These are phyloP conservation scores for Fusarium keratoplasticum DNA, from an alignment of 2,329 filamentous ascomycete genomes.

Conservation along the genomic window DNA sequence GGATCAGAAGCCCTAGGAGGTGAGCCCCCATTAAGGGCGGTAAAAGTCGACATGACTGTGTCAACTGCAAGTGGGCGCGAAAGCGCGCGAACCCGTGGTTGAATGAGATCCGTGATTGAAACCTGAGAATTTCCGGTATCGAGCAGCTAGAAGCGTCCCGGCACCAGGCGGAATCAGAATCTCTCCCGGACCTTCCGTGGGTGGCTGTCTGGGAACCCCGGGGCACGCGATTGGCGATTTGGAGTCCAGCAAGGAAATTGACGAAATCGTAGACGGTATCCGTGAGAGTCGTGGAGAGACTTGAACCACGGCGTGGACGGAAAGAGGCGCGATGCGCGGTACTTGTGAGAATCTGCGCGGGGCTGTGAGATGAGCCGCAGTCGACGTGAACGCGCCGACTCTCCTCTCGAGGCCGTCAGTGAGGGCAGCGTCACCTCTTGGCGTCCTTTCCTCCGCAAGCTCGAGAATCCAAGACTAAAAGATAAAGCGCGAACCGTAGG, in stretches of 20 bases:
- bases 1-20: conserved; percentile 55
- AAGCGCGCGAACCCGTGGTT: not conserved
- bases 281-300: not conserved
- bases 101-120: conserved; percentile 4
- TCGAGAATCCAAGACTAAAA: conserved; percentile 6
- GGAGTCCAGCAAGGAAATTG: conserved; percentile 5
- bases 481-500: not conserved
- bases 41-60: conserved; percentile 61
- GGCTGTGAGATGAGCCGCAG: conserved; percentile 6
- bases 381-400: conserved; percentile 7
- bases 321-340: conserved; percentile 12
- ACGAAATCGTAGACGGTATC: not conserved
- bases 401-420: conserved; percentile 3
- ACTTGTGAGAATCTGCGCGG: conserved; percentile 16
- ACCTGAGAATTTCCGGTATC: conserved; percentile 3
- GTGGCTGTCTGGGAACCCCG: conserved; percentile 14
- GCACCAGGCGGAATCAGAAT: conserved; percentile 16
- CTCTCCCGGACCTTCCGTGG: conserved; percentile 33
- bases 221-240: conserved; percentile 1
- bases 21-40: conserved; percentile 63
- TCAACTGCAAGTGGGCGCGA: conserved; percentile 1
- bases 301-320: not conserved
- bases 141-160: conserved; percentile 4
- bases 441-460: conserved; percentile 5
- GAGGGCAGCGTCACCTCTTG: conserved; percentile 2